A percentile compares a stretch with the other conserved stretches of the same genome.
phyloP scores from a whole-genome alignment of 2,329 filamentous ascomycete species.

The Epichloe gansuensis region DNA sequence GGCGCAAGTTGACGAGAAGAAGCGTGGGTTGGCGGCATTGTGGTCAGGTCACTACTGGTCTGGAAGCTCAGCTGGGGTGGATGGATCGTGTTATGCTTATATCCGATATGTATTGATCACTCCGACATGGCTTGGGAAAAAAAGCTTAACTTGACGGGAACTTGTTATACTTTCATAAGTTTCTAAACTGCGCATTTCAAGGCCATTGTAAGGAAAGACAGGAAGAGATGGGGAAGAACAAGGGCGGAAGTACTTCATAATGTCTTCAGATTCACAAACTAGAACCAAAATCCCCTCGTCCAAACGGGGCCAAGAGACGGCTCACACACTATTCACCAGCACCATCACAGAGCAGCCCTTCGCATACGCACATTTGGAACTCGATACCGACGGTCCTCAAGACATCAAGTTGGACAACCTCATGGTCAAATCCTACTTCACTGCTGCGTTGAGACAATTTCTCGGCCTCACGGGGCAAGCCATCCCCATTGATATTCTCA shows the following conservation, averaged over 20 bases:
- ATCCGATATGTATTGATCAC: constrained; percentile 4
- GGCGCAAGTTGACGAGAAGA: not conserved
- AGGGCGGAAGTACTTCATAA: not conserved
- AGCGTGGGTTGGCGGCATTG: no score
- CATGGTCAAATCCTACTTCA: constrained; percentile 50
- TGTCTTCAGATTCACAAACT: not conserved
- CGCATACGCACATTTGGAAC: constrained; percentile 45
- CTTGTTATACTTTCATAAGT: no score
- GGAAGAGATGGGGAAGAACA: not conserved
- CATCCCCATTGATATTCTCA: constrained; percentile 59
- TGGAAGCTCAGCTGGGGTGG: not conserved
- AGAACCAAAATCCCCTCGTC: constrained; percentile 6
- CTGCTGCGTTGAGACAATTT: constrained; percentile 52
- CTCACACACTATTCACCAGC: constrained; percentile 37
- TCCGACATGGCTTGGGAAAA: not conserved
- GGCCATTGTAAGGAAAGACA: not conserved
- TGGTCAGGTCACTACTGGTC: no score
- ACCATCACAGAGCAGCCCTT: constrained; percentile 39
- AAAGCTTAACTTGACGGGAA: not conserved
- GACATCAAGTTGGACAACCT: constrained; percentile 42
- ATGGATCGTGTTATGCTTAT: constrained; percentile 1
- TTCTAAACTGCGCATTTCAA: no score
- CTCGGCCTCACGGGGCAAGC: constrained; percentile 56
- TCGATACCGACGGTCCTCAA: constrained; percentile 23
- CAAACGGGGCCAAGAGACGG: constrained; percentile 23